A percentile compares a stretch with the other conserved stretches of the same genome.
phyloP scores from a whole-genome alignment of 2,329 filamentous ascomycete species.

The Fusarium sp. region DNA sequence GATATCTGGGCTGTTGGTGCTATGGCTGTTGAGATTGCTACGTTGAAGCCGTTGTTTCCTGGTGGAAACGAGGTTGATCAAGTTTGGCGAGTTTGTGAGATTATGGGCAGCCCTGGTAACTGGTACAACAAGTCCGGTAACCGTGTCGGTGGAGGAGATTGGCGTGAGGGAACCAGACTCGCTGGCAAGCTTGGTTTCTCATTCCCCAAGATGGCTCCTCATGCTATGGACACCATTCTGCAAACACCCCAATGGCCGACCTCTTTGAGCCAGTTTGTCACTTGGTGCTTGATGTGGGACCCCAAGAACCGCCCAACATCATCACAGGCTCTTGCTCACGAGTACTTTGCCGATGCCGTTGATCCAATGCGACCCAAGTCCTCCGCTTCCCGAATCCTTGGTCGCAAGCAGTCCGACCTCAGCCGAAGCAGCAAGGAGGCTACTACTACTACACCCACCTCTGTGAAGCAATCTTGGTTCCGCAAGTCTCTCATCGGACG shows the following conservation, averaged over 20 bases:
- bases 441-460: conserved; percentile 66
- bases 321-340: conserved; percentile 91
- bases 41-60: conserved; percentile 94
- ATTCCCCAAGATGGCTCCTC: conserved; percentile 99
- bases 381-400: conserved; percentile 82
- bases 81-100: conserved; percentile 98
- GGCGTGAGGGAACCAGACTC: conserved; percentile 92
- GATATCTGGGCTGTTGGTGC: conserved; percentile 99
- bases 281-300: conserved; percentile 99
- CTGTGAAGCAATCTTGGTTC: conserved; percentile 95
- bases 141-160: conserved; percentile 93
- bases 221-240: conserved; percentile 94
- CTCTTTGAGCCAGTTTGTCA: conserved; percentile 90
- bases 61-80: conserved; percentile 99
- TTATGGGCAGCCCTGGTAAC: conserved; percentile 98
- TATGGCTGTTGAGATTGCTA: conserved; percentile 98
- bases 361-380: conserved; percentile 95
- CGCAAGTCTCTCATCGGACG: conserved; percentile 90
- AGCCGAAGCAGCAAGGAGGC: conserved; percentile 73
- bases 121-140: conserved; percentile 94
- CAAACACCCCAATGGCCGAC: conserved; percentile 91
- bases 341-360: conserved; percentile 92
- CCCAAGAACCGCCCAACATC: conserved; percentile 92
- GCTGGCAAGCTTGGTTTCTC: conserved; percentile 98
- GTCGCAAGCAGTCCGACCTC: conserved; percentile 90